Evolutionary conservation across 306 rosid species (phyloP), one percentile per base, ranked within the genome.

Genomic region (Rosa multiflora): DNA sequence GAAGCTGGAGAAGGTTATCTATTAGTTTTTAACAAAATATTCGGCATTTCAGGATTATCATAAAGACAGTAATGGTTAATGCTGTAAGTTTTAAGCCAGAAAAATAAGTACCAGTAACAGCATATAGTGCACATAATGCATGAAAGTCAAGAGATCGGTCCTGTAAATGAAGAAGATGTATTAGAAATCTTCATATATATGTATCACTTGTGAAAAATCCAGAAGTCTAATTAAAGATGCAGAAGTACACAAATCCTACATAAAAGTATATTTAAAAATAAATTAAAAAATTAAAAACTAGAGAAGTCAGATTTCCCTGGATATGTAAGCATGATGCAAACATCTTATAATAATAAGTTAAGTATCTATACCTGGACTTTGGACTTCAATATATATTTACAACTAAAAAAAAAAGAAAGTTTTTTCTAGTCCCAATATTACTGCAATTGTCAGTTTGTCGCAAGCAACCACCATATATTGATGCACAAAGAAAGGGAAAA

Each of bases 101-200:
- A 85, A 88, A 85, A 53, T 78, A 82, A 86, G 85, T 92, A 95
- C 99, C 99, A 14, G 98, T 92, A 70, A 91, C 90, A 82, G 99
- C 99, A 72, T 95, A 95, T 63, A 95, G 89, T 47, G 99, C 99
- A 81, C 99, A 95, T 86, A 95, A 88, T 79, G 91, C 97, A n/a
- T 92, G 91, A 80, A 95, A 95, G 86, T 95, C 99, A 61, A 95
- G 97, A n/a, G 97, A 95, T 43, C 97, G 92, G 63, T 95, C 99
- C 99, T 95, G 98, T 82, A 88, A 83, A 87, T 75, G 82, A 17
- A 83, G 77, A 83, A 81, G 67, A 49, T 76, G 79, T 80, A 86
- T 89, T 56, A 81, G 86, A 83, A 80, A 53, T 83, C 82, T 79
- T 76, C 78, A 83, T 67, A 77, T 75, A 71, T 48, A 73, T 51